Evolutionary conservation across 176 grass and related monocot genomes (phyloP).

Genomic region (Pontederia paniculata): DNA sequence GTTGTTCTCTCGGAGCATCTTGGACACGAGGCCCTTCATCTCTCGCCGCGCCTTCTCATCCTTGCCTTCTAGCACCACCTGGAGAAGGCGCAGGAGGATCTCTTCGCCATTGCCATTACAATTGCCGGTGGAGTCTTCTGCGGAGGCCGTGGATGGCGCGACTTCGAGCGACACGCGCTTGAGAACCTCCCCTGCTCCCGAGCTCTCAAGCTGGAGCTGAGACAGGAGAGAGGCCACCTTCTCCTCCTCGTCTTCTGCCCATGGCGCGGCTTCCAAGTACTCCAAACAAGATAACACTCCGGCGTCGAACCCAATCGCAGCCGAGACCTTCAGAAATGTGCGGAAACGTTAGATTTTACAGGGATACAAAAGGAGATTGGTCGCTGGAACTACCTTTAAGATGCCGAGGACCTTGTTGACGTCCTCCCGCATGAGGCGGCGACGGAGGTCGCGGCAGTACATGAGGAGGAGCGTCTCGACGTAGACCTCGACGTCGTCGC

Average conservation of each 20-base stretch:
- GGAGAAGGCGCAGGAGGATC: conserved; percentile 70
- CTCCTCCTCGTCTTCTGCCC: conserved; percentile 69
- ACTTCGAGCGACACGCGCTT: conserved; percentile 81
- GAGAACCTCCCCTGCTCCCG: conserved; percentile 68
- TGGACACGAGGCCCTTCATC: conserved; percentile 94
- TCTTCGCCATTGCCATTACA: conserved; percentile 46
- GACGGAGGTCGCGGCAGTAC: conserved; percentile 96
- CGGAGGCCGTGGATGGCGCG: conserved; percentile 24
- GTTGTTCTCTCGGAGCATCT: conserved; percentile 96
- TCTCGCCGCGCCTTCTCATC: conserved; percentile 93
- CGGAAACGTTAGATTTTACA: conserved; percentile 10
- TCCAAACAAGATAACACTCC: conserved; percentile 34
- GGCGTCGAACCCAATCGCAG: conserved; percentile 76
- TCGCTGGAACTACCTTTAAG: conserved; percentile 40
- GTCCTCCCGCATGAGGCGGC: conserved; percentile 89
- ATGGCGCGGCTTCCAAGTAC: conserved; percentile 13
- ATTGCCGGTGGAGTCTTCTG: conserved; percentile 26
- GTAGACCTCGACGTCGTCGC: conserved; percentile 92
- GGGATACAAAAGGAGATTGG: not conserved
- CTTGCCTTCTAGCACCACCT: conserved; percentile 93
- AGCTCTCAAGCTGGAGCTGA: conserved; percentile 78
- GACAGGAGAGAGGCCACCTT: conserved; percentile 74
- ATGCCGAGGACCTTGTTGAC: conserved; percentile 88
- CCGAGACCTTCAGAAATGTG: conserved; percentile 39
- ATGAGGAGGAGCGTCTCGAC: conserved; percentile 87